Evolutionary conservation across 257 asterid species (phyloP).

Genomic region (Petunia axillaris): DNA sequence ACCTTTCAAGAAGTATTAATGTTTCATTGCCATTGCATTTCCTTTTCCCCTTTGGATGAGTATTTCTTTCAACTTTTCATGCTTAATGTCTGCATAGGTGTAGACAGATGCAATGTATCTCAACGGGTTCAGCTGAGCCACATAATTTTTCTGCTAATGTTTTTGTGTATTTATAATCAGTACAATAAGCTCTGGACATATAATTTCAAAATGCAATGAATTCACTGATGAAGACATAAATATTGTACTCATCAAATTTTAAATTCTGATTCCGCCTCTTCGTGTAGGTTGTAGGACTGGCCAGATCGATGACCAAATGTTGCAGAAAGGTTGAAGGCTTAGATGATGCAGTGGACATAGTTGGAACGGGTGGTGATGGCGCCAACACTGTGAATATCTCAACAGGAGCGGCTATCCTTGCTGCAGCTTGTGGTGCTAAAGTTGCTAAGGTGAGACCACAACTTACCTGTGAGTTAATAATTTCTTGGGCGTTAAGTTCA

Average conservation of each 20-base stretch:
- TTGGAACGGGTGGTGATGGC: conserved; percentile 92
- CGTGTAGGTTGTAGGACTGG: conserved; percentile 70
- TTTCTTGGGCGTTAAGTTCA: background rate
- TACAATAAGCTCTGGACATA: too few species aligned
- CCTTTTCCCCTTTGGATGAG: background rate
- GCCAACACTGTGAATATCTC: conserved; percentile 85
- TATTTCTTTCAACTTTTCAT: background rate
- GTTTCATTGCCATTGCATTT: background rate
- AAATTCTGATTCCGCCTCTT: too few species aligned
- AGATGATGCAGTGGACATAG: conserved; percentile 71
- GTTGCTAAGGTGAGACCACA: conserved; percentile 69
- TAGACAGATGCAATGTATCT: too few species aligned
- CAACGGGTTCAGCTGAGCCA: too few species aligned
- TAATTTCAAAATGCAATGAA: too few species aligned
- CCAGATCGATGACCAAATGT: conserved; percentile 74
- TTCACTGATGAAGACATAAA: too few species aligned
- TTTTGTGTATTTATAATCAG: too few species aligned
- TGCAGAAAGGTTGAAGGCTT: conserved; percentile 65
- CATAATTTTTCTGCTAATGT: too few species aligned
- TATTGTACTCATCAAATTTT: too few species aligned
- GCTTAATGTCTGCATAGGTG: background rate
- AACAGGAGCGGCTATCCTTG: conserved; percentile 85
- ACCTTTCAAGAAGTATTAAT: conserved; percentile 77
- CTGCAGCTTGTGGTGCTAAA: conserved; percentile 88
- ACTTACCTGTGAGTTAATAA: background rate